Evolutionary conservation across 139 green algal species (phyloP).

Genomic region (Cymbomonas tetramitiformis): DNA sequence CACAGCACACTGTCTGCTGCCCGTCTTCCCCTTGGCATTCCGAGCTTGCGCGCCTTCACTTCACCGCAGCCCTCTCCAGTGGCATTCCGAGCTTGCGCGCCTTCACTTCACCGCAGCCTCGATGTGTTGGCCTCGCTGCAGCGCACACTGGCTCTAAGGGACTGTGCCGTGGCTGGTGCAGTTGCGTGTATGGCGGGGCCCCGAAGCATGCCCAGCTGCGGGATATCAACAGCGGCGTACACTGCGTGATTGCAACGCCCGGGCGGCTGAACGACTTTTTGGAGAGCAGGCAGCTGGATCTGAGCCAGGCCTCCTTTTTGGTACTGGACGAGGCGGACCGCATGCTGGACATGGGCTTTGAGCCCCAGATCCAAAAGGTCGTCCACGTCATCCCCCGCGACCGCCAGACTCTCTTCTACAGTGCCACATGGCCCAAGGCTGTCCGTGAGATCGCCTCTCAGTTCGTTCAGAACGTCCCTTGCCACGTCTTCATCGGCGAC

Average conservation of each 20-base stretch:
- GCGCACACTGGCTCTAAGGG: conserved; percentile 23
- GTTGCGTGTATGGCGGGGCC: conserved; percentile 73
- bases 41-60: too few species aligned
- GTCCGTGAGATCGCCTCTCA: conserved; percentile 59
- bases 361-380: conserved; percentile 74
- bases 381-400: conserved; percentile 39
- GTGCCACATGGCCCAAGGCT: conserved; percentile 61
- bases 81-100: too few species aligned
- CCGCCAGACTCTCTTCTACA: conserved; percentile 74
- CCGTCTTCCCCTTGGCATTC: too few species aligned
- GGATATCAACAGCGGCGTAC: conserved; percentile 33
- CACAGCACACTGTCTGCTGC: too few species aligned
- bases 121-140: too few species aligned
- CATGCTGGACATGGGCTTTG: conserved; percentile 94
- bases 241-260: conserved; percentile 66
- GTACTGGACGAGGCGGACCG: conserved; percentile 88
- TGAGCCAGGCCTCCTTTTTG: conserved; percentile 49
- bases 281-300: conserved; percentile 21
- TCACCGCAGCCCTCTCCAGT: too few species aligned
- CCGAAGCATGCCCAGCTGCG: conserved; percentile 60
- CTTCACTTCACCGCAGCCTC: too few species aligned
- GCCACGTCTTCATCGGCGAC: conserved; percentile 7
- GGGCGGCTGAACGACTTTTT: conserved; percentile 74
- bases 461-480: not conserved
- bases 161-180: conserved; percentile 41